Evolutionary conservation across 768 basidiomycete species (phyloP).

Genomic region (Leucogyrophana mollusca): DNA sequence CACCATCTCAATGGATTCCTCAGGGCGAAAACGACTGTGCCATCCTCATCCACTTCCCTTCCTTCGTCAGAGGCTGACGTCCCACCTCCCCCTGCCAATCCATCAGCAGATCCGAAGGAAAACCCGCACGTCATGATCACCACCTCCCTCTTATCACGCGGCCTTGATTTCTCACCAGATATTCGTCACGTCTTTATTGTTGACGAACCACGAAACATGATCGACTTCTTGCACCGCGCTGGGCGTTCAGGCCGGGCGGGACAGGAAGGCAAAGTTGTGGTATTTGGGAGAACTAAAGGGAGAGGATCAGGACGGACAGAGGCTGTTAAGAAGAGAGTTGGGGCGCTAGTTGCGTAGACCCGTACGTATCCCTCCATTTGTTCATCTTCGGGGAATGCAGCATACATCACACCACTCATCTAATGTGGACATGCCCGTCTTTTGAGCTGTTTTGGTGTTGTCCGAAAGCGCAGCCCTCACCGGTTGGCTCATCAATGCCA

Average conservation of each 20-base stretch:
- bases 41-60: constrained; percentile 2
- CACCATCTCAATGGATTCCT: constrained; percentile 78
- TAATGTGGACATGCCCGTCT: too few species aligned
- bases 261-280: constrained; percentile 63
- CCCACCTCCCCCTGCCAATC: constrained; percentile 7
- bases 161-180: constrained; percentile 79
- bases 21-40: constrained; percentile 18
- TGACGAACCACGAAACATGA: constrained; percentile 85
- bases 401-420: too few species aligned
- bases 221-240: constrained; percentile 91
- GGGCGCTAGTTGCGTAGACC: constrained; percentile 33
- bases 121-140: constrained; percentile 76
- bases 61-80: constrained; percentile 4
- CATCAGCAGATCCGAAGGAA: constrained; percentile 23
- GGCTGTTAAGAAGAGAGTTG: constrained; percentile 51
- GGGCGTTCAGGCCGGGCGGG: constrained; percentile 82
- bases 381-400: too few species aligned
- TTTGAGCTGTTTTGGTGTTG: too few species aligned
- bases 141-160: constrained; percentile 87
- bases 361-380: too few species aligned
- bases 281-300: constrained; percentile 72
- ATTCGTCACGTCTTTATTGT: constrained; percentile 84
- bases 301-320: constrained; percentile 54
- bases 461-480: too few species aligned
- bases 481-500: too few species aligned